phyloP scores from a whole-genome alignment of 306 rosid genomes.

The Sicyos baderoa region DNA sequence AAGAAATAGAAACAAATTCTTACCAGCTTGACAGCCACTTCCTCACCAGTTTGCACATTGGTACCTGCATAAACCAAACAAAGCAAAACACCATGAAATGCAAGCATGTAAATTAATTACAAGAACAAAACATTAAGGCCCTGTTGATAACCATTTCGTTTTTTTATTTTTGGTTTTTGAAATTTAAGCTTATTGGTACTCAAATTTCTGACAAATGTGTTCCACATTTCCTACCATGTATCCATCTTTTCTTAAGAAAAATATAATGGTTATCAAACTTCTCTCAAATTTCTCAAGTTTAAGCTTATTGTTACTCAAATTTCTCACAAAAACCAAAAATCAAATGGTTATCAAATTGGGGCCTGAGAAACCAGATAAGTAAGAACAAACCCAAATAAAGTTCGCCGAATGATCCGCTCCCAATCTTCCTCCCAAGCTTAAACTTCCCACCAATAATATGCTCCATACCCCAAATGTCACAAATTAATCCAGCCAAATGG shows the following conservation, averaged over 20 bases:
- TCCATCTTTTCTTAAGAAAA: too few species aligned
- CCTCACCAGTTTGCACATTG: slow-evolving; percentile 92
- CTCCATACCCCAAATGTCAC: slow-evolving; percentile 51
- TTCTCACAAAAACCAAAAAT: too few species aligned
- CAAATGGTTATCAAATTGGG: too few species aligned
- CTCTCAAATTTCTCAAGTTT: too few species aligned
- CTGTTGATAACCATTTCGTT: too few species aligned
- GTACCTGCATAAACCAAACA: slow-evolving; percentile 38
- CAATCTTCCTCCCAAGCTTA: slow-evolving; percentile 95
- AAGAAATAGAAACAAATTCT: slow-evolving; percentile 15
- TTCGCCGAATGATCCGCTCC: slow-evolving; percentile 98
- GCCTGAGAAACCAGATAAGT: not conserved
- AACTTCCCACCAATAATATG: slow-evolving; percentile 85
- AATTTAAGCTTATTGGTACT: too few species aligned
- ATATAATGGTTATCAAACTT: too few species aligned
- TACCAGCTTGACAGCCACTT: slow-evolving; percentile 98
- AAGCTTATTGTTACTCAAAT: too few species aligned
- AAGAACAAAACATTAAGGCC: slow-evolving; percentile 5
- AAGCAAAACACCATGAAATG: slow-evolving; percentile 4
- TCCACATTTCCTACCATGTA: too few species aligned
- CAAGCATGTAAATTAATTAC: not conserved
- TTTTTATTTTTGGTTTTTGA: too few species aligned
- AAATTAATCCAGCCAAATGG: slow-evolving; percentile 10
- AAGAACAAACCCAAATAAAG: slow-evolving; percentile 76
- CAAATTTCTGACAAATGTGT: too few species aligned